Conservation (phyloP, 2,329 filamentous ascomycete genomes). For the Waltergamsia citrina region DNA sequence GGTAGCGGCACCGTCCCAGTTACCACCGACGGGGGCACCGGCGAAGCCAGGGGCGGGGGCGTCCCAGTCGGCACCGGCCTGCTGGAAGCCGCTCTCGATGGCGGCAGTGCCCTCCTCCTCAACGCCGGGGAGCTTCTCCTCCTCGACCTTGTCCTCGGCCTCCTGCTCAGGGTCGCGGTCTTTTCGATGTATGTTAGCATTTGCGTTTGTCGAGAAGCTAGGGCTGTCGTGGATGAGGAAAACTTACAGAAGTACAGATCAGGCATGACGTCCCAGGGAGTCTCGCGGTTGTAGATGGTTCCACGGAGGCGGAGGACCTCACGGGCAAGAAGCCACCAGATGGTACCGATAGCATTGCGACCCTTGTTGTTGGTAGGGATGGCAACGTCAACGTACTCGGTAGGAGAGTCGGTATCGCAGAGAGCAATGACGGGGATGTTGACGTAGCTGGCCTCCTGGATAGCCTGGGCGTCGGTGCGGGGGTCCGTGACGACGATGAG, state of each 20-base stretch:
- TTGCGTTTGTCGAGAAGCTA: background rate
- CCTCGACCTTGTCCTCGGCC: slow-evolving; percentile 94
- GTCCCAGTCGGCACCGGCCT: slow-evolving; percentile 72
- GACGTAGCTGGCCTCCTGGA: slow-evolving; percentile 99
- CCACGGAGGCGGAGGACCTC: slow-evolving; percentile 98
- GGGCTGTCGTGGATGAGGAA: background rate
- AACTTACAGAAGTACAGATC: slow-evolving; percentile 95
- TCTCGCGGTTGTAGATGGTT: slow-evolving; percentile 91
- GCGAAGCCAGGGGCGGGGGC: slow-evolving; percentile 63
- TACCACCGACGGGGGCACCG: slow-evolving; percentile 43
- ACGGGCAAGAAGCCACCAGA: slow-evolving; percentile 99
- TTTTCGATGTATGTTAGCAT: slow-evolving; percentile 18
- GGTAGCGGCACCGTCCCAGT: slow-evolving; percentile 45
- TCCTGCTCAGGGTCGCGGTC: slow-evolving; percentile 98
- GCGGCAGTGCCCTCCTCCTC: slow-evolving; percentile 77
- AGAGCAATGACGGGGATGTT: slow-evolving; percentile 99
- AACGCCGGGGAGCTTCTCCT: slow-evolving; percentile 80
- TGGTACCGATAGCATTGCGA: slow-evolving; percentile 93
- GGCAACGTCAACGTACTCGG: slow-evolving; percentile 98
- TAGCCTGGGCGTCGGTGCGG: slow-evolving; percentile 98
- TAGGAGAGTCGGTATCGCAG: slow-evolving; percentile 98
- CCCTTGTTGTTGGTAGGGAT: slow-evolving; percentile 99
- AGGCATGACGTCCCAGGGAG: slow-evolving; percentile 98
- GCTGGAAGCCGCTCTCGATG: slow-evolving; percentile 67
- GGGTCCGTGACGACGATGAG: slow-evolving; percentile 99